Evolutionary conservation across 2,329 filamentous ascomycete genomes (phyloP).

Genomic region (Raffaelea albimanens): DNA sequence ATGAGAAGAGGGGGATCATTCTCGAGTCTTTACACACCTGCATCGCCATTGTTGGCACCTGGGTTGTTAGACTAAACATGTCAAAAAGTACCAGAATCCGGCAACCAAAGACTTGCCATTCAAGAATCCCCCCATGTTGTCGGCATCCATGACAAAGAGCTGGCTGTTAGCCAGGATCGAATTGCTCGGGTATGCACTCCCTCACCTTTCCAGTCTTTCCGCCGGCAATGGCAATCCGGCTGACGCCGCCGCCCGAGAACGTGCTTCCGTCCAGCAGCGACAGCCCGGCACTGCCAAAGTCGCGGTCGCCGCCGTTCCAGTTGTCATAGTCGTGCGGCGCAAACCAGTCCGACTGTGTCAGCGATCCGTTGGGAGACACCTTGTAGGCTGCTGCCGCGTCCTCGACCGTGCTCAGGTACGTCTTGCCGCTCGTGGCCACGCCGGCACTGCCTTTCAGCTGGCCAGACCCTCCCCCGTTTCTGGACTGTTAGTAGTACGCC

Average conservation of each 20-base stretch:
- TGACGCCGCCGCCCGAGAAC: conserved; percentile 24
- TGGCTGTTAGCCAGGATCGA: too few species aligned
- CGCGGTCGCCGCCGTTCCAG: conserved; percentile 27
- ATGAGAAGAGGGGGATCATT: neutral
- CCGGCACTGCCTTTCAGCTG: conserved; percentile 5
- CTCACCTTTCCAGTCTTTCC: conserved; percentile 23
- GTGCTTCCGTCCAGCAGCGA: conserved; percentile 22
- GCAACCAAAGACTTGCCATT: too few species aligned
- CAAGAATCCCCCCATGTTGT: conserved; percentile 31
- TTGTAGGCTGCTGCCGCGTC: conserved; percentile 6
- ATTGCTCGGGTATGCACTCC: neutral
- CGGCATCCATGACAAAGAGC: conserved; percentile 28
- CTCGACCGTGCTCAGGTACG: conserved; percentile 9
- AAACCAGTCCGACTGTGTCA: conserved; percentile 26
- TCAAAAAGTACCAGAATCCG: conserved; percentile 7
- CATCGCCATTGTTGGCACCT: neutral
- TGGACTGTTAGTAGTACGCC: too few species aligned
- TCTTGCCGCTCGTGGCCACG: conserved; percentile 6
- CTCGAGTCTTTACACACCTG: too few species aligned
- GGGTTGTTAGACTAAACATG: conserved; percentile 12
- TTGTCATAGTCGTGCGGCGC: conserved; percentile 29
- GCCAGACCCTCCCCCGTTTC: conserved; percentile 10
- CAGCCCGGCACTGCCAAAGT: conserved; percentile 27
- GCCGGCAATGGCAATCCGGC: conserved; percentile 25
- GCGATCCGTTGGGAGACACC: conserved; percentile 10